Base-by-base conservation (phyloP, 108 stramenopile species). In the Cyclotella sp. region DNA sequence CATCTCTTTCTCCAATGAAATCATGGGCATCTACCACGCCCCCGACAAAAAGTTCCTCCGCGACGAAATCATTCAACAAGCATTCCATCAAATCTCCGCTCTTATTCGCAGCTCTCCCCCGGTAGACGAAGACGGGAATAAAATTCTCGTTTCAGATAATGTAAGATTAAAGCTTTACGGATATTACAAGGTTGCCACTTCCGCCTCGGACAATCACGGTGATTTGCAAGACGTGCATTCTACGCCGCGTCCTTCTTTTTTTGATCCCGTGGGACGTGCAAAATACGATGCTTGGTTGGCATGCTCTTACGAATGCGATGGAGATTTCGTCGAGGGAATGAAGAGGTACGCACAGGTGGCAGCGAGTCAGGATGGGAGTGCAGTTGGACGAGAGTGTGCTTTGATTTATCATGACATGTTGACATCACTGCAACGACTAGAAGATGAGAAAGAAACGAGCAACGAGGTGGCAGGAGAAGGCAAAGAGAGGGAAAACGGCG, bases 221-320 rank as follows among this genome's bases (percentile, higher is more conserved):
- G 34, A 6, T 7, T 27, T 27, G 57, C 22, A n/a, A 27, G 26
- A 34, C 27, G 65, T 13, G 1, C 21, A 24, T 24, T 9, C 65
- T 15, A 44, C 57, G 8, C 22, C 43, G 22, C 66, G 77, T 42
- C 82, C 83, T 22, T 81, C 82, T 24, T 59, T 81, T 14, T 84
- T 79, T 30, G 70, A 80, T 60, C 75, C 76, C 16, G 86, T 84
- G 9, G 83, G 79, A 6, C 67, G 86, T 4, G 83, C 83, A 21
- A 86, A 86, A 47, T 65, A 75, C 42, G 86, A 86, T 60, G 79
- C 83, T 10, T 73, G 69, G 64, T 41, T 54, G 21, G 19, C 54
- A 12, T 76, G 70, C 42, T 30, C 27, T 14, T n/a, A 44, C 22
- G 58, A 65, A 27, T 71, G 78, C 27, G 29, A 54, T 9, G 47